These are phyloP conservation scores for Tylopilus sp. DNA, from an alignment of 1,284 basidiomycete genomes.

Conservation along the genomic window DNA sequence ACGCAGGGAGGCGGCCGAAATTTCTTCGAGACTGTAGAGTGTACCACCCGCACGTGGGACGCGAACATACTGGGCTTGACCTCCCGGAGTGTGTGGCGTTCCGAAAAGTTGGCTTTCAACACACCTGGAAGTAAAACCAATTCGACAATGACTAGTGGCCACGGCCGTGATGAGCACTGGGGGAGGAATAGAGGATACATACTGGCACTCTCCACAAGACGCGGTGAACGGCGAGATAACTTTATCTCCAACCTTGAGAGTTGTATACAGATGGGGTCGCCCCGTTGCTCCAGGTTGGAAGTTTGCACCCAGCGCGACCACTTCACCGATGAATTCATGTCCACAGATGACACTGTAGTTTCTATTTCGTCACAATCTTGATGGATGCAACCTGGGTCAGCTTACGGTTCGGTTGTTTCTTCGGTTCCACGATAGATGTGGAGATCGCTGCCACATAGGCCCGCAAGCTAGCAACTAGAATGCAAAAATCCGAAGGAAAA, in stretches of 20 bases:
- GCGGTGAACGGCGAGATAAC: slow-evolving; percentile 87
- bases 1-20: slow-evolving; percentile 36
- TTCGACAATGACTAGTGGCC: slow-evolving; percentile 59
- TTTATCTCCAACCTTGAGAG: slow-evolving; percentile 72
- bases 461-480: slow-evolving; percentile 49
- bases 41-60: slow-evolving; percentile 80
- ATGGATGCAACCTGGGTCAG: background rate
- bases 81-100: slow-evolving; percentile 68
- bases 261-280: slow-evolving; percentile 61
- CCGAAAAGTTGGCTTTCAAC: slow-evolving; percentile 68
- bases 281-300: slow-evolving; percentile 46
- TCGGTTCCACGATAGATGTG: slow-evolving; percentile 72
- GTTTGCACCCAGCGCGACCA: slow-evolving; percentile 67
- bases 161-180: background rate
- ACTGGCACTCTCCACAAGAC: slow-evolving; percentile 81
- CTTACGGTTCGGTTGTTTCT: slow-evolving; percentile 36
- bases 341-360: slow-evolving; percentile 61
- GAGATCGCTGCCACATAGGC: slow-evolving; percentile 80
- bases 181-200: slow-evolving; percentile 32
- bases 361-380: background rate
- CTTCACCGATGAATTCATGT: slow-evolving; percentile 82
- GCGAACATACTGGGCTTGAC: slow-evolving; percentile 84
- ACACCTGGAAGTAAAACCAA: slow-evolving; percentile 78
- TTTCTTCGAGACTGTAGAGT: slow-evolving; percentile 61
- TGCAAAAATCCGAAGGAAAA: background rate